These are phyloP conservation scores for Byssothecium circinans DNA, from an alignment of 2,329 filamentous ascomycete species.

Conservation along the genomic window DNA sequence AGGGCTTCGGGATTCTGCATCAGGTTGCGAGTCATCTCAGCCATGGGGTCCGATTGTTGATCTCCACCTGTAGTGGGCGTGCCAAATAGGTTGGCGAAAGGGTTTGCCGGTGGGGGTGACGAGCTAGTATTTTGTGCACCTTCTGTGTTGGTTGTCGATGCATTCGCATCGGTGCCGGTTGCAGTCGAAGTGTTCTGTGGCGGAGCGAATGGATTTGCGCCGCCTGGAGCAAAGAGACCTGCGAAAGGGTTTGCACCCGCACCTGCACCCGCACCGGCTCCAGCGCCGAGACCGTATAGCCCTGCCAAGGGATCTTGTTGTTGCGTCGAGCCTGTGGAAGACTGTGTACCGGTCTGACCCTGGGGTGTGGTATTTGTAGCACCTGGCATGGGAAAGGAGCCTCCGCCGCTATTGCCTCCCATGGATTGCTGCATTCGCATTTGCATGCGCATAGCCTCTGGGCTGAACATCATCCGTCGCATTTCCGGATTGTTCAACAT, in stretches of 20 bases:
- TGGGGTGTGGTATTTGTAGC: conserved; percentile 80
- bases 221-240: conserved; percentile 53
- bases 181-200: conserved; percentile 22
- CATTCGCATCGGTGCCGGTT: conserved; percentile 26
- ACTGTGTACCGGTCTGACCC: conserved; percentile 44
- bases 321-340: conserved; percentile 30
- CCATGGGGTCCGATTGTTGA: conserved; percentile 53
- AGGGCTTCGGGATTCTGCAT: conserved; percentile 63
- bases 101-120: conserved; percentile 32
- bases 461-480: conserved; percentile 90
- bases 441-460: conserved; percentile 78
- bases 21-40: conserved; percentile 48
- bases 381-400: conserved; percentile 82
- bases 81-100: conserved; percentile 57
- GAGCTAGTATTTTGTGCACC: conserved; percentile 23
- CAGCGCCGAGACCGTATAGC: conserved; percentile 35
- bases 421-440: conserved; percentile 75
- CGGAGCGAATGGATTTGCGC: conserved; percentile 40
- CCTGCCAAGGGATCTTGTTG: conserved; percentile 53
- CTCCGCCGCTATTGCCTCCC: conserved; percentile 50
- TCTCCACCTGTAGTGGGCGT: conserved; percentile 22
- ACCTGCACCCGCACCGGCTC: conserved; percentile 33
- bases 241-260: conserved; percentile 62
- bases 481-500: conserved; percentile 88
- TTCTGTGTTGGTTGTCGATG: conserved; percentile 13